Percentiles rank a stretch among this genome's conserved stretches.
phyloP scores from a whole-genome alignment of 1,284 basidiomycete genomes.

The Pseudozyma tsukubaensis region DNA sequence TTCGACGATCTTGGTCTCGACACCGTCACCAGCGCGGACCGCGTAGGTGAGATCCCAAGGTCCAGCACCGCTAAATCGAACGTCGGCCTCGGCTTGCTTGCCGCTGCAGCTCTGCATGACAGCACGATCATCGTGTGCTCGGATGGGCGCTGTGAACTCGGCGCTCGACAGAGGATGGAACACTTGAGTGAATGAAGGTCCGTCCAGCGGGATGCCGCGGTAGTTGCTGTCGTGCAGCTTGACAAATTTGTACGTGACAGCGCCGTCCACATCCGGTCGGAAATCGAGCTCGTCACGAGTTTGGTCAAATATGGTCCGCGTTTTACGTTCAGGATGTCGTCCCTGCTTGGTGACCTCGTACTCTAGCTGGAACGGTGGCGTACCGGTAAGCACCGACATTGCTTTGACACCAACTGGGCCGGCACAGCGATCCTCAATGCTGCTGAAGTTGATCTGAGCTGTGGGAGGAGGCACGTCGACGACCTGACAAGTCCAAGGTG shows the following conservation, averaged over 20 bases:
- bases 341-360: constrained; percentile 77
- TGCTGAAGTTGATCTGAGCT: constrained; percentile 86
- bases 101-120: constrained; percentile 66
- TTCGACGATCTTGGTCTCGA: constrained; percentile 49
- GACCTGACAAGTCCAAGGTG: constrained; percentile 63
- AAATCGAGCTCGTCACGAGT: constrained; percentile 86
- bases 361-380: constrained; percentile 88
- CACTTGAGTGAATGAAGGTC: constrained; percentile 61
- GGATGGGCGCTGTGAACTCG: constrained; percentile 53
- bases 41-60: constrained; percentile 65
- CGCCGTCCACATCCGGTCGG: constrained; percentile 87
- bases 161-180: constrained; percentile 66
- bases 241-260: constrained; percentile 86
- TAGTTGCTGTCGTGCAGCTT: constrained; percentile 88
- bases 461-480: constrained; percentile 76
- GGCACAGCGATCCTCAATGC: constrained; percentile 85
- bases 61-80: constrained; percentile 59
- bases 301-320: constrained; percentile 74
- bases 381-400: constrained; percentile 85
- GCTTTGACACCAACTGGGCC: constrained; percentile 92
- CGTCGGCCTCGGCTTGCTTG: constrained; percentile 57
- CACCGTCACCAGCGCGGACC: constrained; percentile 42
- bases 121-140: constrained; percentile 40
- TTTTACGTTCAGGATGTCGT: constrained; percentile 69
- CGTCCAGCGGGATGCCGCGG: constrained; percentile 72